Base-by-base conservation (phyloP, 345 rosid species). In the Camelina neglecta region DNA sequence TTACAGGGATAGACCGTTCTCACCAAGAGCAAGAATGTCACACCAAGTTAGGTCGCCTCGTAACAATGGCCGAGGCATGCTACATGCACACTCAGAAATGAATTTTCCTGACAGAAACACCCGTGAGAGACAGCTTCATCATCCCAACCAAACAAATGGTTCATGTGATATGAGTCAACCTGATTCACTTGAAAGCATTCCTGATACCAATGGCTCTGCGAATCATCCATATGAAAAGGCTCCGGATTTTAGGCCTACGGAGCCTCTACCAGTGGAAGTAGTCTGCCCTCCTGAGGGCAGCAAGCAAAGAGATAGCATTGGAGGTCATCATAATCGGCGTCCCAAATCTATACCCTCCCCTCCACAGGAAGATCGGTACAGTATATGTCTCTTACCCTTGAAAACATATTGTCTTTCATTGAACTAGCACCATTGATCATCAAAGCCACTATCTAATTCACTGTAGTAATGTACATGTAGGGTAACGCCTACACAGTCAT, bases 21-120 rank as follows among this genome's bases (percentile, higher is more conserved):
- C 76, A 49, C 60, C 79, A 41, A 84, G 89, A 80, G 91, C 87
- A 76, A 85, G 86, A 78, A 79, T 60, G 78, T 87, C 84, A 76
- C 81, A 81, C 55, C 71, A 83, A 26, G 67, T 69, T 13, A 86
- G 89, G 83, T 87, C 97, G 63, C 93, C 88, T 29, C 85, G 88
- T 60, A 73, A 73, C 78, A 87, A 83, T 72, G 85, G 88, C 65
- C 84, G 78, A 47, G 59, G 33, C 50, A 49, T 73, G 73, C 48
- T 75, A 55, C 67, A 76, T 12, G 59, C 76, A 51, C 64, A 74
- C 15, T 71, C 69, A 8, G 92, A 90, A 81, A 53, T 74, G 35
- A 79, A 75, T 65, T 67, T 77, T 12, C 65, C 77, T 36, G 91
- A 90, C 49, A 84, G 85, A 81, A 84, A 79, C 78, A 69, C 72